These are phyloP conservation scores for Mrakia frigida DNA, from an alignment of 768 basidiomycete genomes.

Conservation along the genomic window DNA sequence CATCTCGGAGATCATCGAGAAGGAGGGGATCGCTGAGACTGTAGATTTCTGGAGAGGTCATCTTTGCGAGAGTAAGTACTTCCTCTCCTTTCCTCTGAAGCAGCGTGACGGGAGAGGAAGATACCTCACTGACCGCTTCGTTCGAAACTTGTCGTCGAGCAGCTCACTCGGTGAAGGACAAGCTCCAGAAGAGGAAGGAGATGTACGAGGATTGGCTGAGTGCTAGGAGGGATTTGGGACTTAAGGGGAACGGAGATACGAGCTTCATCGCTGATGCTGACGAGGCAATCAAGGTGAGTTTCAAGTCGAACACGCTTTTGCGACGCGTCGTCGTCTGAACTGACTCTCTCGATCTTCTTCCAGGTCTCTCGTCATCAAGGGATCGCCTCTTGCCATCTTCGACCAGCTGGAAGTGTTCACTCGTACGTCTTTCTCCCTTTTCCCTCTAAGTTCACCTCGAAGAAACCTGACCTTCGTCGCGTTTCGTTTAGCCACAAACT, in stretches of 20 bases:
- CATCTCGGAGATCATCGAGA: slow-evolving; percentile 34
- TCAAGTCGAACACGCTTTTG: neutral
- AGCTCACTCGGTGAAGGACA: slow-evolving; percentile 19
- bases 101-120: neutral
- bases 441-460: neutral
- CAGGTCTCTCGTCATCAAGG: slow-evolving; percentile 23
- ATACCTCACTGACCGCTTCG: neutral
- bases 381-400: neutral
- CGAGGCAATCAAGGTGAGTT: slow-evolving; percentile 14
- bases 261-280: slow-evolving; percentile 4
- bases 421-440: neutral
- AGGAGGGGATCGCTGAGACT: slow-evolving; percentile 32
- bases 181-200: neutral
- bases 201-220: slow-evolving; percentile 15
- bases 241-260: neutral
- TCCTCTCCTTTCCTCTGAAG: neutral
- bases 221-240: neutral
- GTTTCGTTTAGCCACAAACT: slow-evolving; percentile 15
- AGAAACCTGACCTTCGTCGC: neutral
- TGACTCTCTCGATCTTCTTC: neutral
- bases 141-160: neutral
- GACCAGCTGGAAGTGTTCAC: slow-evolving; percentile 21
- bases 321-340: neutral
- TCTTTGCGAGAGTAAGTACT: slow-evolving; percentile 32
- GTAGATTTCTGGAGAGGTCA: slow-evolving; percentile 40